Base-by-base conservation (phyloP, 2,329 filamentous ascomycete species). In the Ilyonectria robusta region DNA sequence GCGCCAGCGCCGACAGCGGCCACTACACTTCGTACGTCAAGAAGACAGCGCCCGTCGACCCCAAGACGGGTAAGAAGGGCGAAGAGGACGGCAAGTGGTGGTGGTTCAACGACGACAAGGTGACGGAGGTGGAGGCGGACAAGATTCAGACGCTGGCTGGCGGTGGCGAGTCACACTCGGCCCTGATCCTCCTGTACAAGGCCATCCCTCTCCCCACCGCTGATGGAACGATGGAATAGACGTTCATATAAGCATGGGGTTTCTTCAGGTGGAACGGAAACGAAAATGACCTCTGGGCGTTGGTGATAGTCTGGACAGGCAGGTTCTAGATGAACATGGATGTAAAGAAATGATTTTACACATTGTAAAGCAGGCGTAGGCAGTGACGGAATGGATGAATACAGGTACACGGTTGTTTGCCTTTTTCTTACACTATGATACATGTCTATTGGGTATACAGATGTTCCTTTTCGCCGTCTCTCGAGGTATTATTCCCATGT, bases 71-170 rank as follows among this genome's bases (percentile, higher is more conserved):
- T 72, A 93, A 94, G 84, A 86, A 89, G 76, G 90, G 89, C 60
- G 90, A 93, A 77, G 94, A 97, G 78, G 94, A 97, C 78, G 94
- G 93, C 73, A 97, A 94, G 76, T 99, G 96, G 96, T 99, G 96
- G 95, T 99, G 96, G 95, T 99, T 99, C 87, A 98, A 99, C 81
- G 96, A 99, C 77, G 95, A 99, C 79, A 97, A 94, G 84, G 96
- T 99, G 37, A 91, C 92, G 15, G 96, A 99, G 84, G 96, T 99
- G 31, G 90, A 94, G 17, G 86, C 89, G 29, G 95, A 98, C 75
- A 96, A 97, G 85, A 97, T 99, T 72, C 93, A 95, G 78, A 92
- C 91, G 4, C 87, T 99, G 58, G 89, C 94, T 57, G 97, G 96
- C 66, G 96, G 97, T 77, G 95, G 94, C 72, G 93, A 96, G 82